Percentiles rank a stretch among this genome's conserved stretches.
phyloP scores from a whole-genome alignment of 441 rosid genomes.

The Omphalea diandra region DNA sequence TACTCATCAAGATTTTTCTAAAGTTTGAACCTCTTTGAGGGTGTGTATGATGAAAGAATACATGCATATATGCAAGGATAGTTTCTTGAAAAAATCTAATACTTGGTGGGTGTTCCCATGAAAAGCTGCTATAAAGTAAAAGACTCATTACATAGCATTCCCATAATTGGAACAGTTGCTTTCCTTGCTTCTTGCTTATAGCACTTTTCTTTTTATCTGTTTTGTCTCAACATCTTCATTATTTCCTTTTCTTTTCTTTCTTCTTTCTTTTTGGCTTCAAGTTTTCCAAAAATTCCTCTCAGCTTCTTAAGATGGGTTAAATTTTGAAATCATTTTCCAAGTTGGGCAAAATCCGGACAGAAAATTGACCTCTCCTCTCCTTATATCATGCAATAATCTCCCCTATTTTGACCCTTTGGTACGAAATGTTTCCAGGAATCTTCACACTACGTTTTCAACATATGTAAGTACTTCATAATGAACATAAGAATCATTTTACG shows the following conservation, averaged over 20 bases:
- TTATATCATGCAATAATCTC: too few relatives aligned
- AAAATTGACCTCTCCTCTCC: too few relatives aligned
- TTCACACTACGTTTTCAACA: neutral
- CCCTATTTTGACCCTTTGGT: too few relatives aligned
- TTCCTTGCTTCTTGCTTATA: neutral
- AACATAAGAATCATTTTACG: too few relatives aligned
- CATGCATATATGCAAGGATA: neutral
- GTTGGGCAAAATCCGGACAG: too few relatives aligned
- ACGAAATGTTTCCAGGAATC: neutral
- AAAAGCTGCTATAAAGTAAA: neutral
- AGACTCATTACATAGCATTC: conserved; percentile 13
- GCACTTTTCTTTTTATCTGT: neutral
- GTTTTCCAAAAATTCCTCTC: neutral
- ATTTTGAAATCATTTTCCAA: neutral
- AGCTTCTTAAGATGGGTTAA: conserved; percentile 6
- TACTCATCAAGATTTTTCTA: conserved; percentile 1
- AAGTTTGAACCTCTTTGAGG: neutral
- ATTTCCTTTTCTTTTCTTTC: neutral
- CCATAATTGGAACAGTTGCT: conserved; percentile 20
- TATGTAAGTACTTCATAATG: neutral
- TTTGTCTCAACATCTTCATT: neutral
- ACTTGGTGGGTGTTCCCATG: neutral
- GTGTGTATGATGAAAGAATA: neutral
- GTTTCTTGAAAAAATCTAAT: neutral
- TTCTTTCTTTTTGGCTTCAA: conserved; percentile 4